Conservation (phyloP, 139 green algal genomes). For the Zygnema cylindricum region DNA sequence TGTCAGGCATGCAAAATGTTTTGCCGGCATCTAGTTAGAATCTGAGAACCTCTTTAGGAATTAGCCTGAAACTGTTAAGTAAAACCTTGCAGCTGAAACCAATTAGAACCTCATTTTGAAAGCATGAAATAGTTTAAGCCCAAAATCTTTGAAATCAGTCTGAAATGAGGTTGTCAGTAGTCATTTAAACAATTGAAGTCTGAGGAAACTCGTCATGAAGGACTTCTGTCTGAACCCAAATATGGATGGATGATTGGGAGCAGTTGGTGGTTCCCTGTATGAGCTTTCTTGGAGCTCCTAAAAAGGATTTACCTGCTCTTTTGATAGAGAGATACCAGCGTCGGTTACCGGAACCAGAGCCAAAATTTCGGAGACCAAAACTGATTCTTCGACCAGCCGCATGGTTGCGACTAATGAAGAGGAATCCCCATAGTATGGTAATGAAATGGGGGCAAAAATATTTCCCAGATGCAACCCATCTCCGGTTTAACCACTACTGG, state of each 20-base stretch:
- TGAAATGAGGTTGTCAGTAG: too few species aligned
- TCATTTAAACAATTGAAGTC: too few species aligned
- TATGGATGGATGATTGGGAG: too few species aligned
- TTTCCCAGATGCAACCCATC: background rate
- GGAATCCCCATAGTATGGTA: background rate
- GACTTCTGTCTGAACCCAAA: too few species aligned
- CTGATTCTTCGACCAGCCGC: conserved; percentile 3
- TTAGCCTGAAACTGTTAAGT: too few species aligned
- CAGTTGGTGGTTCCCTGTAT: background rate
- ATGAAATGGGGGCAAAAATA: conserved; percentile 4
- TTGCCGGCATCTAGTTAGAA: too few species aligned
- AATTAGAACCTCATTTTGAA: too few species aligned
- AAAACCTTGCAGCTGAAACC: too few species aligned
- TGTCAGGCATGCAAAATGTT: too few species aligned
- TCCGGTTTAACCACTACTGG: conserved; percentile 53
- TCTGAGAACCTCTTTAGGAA: too few species aligned
- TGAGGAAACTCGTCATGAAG: too few species aligned
- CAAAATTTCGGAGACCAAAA: background rate
- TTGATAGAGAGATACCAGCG: conserved; percentile 15
- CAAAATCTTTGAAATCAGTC: too few species aligned
- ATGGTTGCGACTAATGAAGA: background rate
- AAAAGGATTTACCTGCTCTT: conserved; percentile 9
- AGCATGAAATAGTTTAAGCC: background rate
- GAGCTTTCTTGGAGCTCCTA: background rate
- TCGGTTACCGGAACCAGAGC: background rate